Base-by-base conservation (phyloP, 129 eudicot species). In the Flaveria sonorensis region DNA sequence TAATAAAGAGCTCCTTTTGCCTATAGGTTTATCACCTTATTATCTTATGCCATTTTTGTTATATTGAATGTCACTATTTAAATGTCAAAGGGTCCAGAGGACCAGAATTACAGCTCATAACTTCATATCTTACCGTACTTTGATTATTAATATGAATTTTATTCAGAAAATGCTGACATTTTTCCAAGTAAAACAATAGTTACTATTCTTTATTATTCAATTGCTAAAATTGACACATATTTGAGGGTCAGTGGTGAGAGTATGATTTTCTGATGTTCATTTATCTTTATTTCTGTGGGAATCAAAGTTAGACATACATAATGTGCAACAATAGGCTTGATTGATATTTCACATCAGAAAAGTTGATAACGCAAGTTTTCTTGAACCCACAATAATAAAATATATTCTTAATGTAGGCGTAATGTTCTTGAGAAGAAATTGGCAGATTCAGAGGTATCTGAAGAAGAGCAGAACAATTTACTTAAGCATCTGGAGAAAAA, bases 391-490 rank as follows among this genome's bases (percentile, higher is more conserved):
- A 68, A 68, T 43, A 19, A 20, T 68, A 26, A 50, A 18, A 42
- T 55, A 14, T 12, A 20, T 53, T 26, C 8, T 13, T 67, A 51
- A 67, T 81, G 82, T 79, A 89, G 96, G 28, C 96, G 90, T 55
- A 76, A 85, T 84, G 76, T 85, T 74, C 89, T 87, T 59, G 96
- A 90, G 70, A 87, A 83, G 78, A 90, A 90, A 77, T 70, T 90
- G 73, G 96, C 92, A 52, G 96, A 87, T 84, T 86, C 92, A 90
- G 52, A 91, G 52, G 98, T 86, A 48, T 23, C 96, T 18, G 80
- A 81, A 74, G 96, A 90, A 85, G 96, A 90, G 48, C 50, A 66
- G 19, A 66, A 66, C 71, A 68, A 68, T 45, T 68, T 42, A 20
- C 61, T 71, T 71, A 71, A 50, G 51, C 45, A 23, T 71, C 24